phyloP scores from a whole-genome alignment of 2,329 filamentous ascomycete genomes.

The Remersonia thermophila region DNA sequence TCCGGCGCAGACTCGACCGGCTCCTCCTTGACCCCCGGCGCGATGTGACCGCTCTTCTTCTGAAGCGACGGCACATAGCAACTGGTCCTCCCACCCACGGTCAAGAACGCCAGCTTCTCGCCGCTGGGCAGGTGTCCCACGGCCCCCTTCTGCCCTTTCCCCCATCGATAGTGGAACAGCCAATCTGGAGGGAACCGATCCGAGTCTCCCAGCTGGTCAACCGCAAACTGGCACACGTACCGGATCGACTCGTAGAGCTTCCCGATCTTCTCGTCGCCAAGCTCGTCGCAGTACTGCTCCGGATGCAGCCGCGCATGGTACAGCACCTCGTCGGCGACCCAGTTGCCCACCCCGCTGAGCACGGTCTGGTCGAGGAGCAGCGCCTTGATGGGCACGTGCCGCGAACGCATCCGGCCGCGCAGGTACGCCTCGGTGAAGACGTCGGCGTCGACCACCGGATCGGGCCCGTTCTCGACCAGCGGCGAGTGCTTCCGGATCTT shows the following conservation, averaged over 20 bases:
- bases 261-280: constrained; percentile 58
- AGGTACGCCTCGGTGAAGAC: constrained; percentile 68
- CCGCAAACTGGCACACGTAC: constrained; percentile 68
- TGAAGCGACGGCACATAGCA: constrained; percentile 77
- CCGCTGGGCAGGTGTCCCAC: constrained; percentile 63
- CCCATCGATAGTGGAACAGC: constrained; percentile 83
- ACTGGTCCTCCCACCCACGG: constrained; percentile 81
- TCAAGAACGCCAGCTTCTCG: constrained; percentile 73
- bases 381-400: constrained; percentile 80
- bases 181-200: constrained; percentile 76
- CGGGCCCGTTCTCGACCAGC: constrained; percentile 82
- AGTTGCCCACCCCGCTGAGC: constrained; percentile 90
- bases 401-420: constrained; percentile 53
- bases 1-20: constrained; percentile 21
- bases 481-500: constrained; percentile 67
- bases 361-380: constrained; percentile 77
- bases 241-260: constrained; percentile 60
- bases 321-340: constrained; percentile 90
- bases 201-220: constrained; percentile 69
- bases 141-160: constrained; percentile 67
- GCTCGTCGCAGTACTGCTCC: constrained; percentile 81
- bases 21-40: constrained; percentile 32
- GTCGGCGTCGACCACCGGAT: constrained; percentile 74
- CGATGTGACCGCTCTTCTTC: constrained; percentile 53
- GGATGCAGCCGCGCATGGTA: constrained; percentile 84